Percentiles rank a stretch among this genome's conserved stretches.
phyloP scores from a whole-genome alignment of 176 grass and related monocot species.

The Paspalum notatum region DNA sequence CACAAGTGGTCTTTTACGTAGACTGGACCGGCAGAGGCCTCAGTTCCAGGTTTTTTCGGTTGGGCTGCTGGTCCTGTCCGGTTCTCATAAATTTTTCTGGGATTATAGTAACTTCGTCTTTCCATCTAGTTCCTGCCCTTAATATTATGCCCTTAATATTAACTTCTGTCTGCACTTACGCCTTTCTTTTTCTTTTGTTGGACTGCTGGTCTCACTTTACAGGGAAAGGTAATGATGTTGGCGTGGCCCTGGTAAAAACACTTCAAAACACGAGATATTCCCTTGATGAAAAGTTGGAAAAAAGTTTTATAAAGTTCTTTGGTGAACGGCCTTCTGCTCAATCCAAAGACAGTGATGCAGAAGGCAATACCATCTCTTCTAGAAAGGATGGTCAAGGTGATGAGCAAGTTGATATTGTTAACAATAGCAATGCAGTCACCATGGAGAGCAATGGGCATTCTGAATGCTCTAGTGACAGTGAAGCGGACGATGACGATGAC shows the following conservation, averaged over 20 bases:
- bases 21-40: too few relatives aligned
- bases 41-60: too few relatives aligned
- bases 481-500: slow-evolving; percentile 45
- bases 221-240: slow-evolving; percentile 84
- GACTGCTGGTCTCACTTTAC: slow-evolving; percentile 33
- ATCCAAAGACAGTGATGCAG: slow-evolving; percentile 23
- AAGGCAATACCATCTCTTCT: slow-evolving; percentile 28
- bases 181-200: slow-evolving; percentile 28
- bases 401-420: slow-evolving; percentile 45
- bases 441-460: slow-evolving; percentile 47
- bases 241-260: slow-evolving; percentile 70
- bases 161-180: slow-evolving; percentile 10
- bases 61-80: too few relatives aligned
- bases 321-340: slow-evolving; percentile 49
- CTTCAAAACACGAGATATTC: slow-evolving; percentile 91
- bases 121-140: neutral
- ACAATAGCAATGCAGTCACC: slow-evolving; percentile 36
- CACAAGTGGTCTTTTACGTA: too few relatives aligned
- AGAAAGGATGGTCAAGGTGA: slow-evolving; percentile 40
- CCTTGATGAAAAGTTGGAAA: slow-evolving; percentile 85
- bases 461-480: slow-evolving; percentile 61
- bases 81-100: too few relatives aligned
- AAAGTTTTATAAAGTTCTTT: slow-evolving; percentile 88
- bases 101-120: neutral
- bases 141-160: slow-evolving; percentile 7